phyloP scores from a whole-genome alignment of 139 green algal species.

The Bryopsis sp. region DNA sequence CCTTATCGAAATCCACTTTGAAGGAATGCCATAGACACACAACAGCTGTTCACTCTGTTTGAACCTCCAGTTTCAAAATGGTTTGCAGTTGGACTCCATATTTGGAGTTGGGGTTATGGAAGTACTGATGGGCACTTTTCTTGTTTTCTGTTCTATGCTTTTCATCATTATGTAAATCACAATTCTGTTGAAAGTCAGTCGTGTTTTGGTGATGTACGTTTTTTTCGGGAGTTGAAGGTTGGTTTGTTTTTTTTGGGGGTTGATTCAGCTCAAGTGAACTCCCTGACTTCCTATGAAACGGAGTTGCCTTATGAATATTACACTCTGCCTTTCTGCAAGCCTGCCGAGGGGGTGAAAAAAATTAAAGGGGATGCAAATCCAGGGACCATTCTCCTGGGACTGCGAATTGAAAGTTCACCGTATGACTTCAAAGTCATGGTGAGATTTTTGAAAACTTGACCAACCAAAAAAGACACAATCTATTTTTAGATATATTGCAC shows the following conservation, averaged over 20 bases:
- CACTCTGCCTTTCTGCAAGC: slow-evolving; percentile 86
- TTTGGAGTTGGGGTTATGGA: too few relatives aligned
- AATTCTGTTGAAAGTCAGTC: too few relatives aligned
- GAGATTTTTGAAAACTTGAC: neutral
- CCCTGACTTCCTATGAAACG: slow-evolving; percentile 78
- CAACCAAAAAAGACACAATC: too few relatives aligned
- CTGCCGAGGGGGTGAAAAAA: slow-evolving; percentile 60
- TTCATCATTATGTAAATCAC: too few relatives aligned
- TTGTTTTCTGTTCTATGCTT: neutral
- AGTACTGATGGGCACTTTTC: too few relatives aligned
- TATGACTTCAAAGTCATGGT: slow-evolving; percentile 89
- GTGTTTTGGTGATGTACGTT: too few relatives aligned
- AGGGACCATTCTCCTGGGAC: slow-evolving; percentile 82
- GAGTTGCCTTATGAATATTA: slow-evolving; percentile 94
- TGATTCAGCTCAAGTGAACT: slow-evolving; percentile 64
- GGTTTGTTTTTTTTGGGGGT: neutral
- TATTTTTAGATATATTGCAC: too few relatives aligned
- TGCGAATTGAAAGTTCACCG: slow-evolving; percentile 77
- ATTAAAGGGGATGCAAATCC: slow-evolving; percentile 69
- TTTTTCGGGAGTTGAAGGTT: neutral
- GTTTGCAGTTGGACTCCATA: too few relatives aligned
- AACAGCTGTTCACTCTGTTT: too few relatives aligned
- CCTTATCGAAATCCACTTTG: too few relatives aligned
- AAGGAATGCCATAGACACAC: too few relatives aligned
- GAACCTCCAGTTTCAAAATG: too few relatives aligned